Percentiles rank a stretch among this genome's conserved stretches.
Evolutionary conservation across 2,329 filamentous ascomycete genomes (phyloP).

Genomic region (Cladophialophora exuberans): DNA sequence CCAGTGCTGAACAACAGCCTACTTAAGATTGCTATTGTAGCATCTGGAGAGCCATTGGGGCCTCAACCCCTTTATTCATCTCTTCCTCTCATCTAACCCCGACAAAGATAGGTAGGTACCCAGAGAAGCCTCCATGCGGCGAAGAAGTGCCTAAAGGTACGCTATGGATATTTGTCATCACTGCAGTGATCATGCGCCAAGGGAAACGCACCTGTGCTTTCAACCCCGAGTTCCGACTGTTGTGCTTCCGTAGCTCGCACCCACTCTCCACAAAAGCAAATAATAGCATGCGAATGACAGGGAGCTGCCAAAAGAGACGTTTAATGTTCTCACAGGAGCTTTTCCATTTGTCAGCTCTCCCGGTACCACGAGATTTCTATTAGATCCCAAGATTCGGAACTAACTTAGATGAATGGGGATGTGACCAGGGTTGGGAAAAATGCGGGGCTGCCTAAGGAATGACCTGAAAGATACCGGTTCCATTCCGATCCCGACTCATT

Average conservation of each 20-base stretch:
- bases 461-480: neutral
- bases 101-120: too few species aligned
- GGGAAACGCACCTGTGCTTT: neutral
- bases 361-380: neutral
- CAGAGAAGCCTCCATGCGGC: neutral
- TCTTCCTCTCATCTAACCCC: neutral
- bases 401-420: too few species aligned
- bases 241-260: neutral
- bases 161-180: neutral
- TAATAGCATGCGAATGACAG: neutral
- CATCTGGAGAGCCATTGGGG: too few species aligned
- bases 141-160: neutral
- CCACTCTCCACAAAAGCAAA: neutral
- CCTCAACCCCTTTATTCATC: neutral
- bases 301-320: neutral
- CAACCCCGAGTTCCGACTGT: neutral
- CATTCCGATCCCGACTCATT: neutral
- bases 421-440: neutral
- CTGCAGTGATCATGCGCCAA: neutral
- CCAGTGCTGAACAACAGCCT: too few species aligned
- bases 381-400: conserved; percentile 2
- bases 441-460: neutral
- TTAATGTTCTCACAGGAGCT: neutral
- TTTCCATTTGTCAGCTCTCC: conserved; percentile 4
- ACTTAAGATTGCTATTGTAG: too few species aligned